These are phyloP conservation scores for Diversispora epigaea DNA, from an alignment of 192 early-diverging fungal genomes.

Conservation along the genomic window DNA sequence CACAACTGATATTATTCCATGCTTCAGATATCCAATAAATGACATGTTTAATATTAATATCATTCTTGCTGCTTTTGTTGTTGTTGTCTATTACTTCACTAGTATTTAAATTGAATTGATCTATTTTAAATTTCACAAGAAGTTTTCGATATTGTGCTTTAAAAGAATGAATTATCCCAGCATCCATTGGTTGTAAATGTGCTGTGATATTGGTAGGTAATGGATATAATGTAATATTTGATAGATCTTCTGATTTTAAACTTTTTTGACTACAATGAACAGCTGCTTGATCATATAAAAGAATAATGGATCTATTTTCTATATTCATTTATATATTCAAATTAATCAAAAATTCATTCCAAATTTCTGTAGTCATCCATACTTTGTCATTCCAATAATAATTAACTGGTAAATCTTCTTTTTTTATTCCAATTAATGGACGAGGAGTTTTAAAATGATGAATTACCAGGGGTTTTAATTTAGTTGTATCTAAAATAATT, in stretches of 20 bases:
- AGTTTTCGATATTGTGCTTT: too few relatives aligned
- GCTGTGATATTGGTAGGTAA: background rate
- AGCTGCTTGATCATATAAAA: conserved; percentile 3
- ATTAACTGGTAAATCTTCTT: too few relatives aligned
- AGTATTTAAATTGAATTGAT: too few relatives aligned
- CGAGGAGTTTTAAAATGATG: background rate
- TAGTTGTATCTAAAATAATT: conserved; percentile 6
- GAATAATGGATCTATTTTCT: conserved; percentile 8
- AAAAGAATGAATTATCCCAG: conserved; percentile 2
- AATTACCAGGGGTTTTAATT: conserved; percentile 27
- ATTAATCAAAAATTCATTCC: conserved; percentile 5
- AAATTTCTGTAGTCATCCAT: conserved; percentile 8
- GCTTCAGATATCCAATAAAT: too few relatives aligned
- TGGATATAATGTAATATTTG: background rate
- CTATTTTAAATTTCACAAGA: too few relatives aligned
- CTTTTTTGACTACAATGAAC: background rate
- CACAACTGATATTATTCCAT: too few relatives aligned
- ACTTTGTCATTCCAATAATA: too few relatives aligned
- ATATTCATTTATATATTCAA: background rate
- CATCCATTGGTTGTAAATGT: conserved; percentile 4
- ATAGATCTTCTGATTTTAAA: background rate
- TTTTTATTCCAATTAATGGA: conserved; percentile 4
- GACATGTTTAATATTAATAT: too few relatives aligned
- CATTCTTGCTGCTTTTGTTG: too few relatives aligned
- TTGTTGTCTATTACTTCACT: too few relatives aligned